Evolutionary conservation across 768 basidiomycete species (phyloP).

Genomic region (Cubamyces sp.): DNA sequence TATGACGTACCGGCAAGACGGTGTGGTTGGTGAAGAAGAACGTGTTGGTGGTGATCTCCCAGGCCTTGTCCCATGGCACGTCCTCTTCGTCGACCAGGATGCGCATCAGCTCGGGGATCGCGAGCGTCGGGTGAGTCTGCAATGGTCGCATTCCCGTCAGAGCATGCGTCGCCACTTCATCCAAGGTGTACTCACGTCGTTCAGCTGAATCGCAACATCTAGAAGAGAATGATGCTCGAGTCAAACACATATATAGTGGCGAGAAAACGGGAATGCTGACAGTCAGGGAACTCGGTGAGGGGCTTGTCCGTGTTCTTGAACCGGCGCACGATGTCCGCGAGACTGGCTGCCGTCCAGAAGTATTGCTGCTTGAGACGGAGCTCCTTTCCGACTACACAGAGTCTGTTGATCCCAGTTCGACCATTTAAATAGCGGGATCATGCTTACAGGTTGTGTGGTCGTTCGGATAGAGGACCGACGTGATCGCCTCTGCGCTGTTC

Average conservation of each 20-base stretch:
- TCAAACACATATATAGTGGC: conserved; percentile 8
- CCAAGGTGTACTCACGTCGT: conserved; percentile 60
- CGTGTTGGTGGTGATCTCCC: conserved; percentile 86
- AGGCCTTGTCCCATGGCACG: conserved; percentile 78
- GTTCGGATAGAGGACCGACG: conserved; percentile 94
- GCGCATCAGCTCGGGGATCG: conserved; percentile 94
- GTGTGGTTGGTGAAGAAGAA: conserved; percentile 98
- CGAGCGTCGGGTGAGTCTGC: conserved; percentile 93
- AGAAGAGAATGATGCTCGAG: conserved; percentile 1
- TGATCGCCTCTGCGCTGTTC: conserved; percentile 92
- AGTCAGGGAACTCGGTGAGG: conserved; percentile 81
- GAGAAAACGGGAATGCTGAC: conserved; percentile 44
- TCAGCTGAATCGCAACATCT: conserved; percentile 95
- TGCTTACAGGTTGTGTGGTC: conserved; percentile 67
- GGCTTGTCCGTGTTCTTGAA: conserved; percentile 90
- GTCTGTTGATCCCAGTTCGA: neutral
- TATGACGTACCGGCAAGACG: conserved; percentile 73
- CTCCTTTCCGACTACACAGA: conserved; percentile 73
- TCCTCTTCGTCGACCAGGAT: conserved; percentile 93
- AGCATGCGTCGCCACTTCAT: neutral
- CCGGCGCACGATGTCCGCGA: conserved; percentile 88
- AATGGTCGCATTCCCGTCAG: neutral
- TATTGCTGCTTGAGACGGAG: conserved; percentile 95
- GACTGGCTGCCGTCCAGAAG: conserved; percentile 90
- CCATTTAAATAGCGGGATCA: neutral